Evolutionary conservation across 495 filamentous ascomycete species (phyloP).

Genomic region (Xylaria scruposa): DNA sequence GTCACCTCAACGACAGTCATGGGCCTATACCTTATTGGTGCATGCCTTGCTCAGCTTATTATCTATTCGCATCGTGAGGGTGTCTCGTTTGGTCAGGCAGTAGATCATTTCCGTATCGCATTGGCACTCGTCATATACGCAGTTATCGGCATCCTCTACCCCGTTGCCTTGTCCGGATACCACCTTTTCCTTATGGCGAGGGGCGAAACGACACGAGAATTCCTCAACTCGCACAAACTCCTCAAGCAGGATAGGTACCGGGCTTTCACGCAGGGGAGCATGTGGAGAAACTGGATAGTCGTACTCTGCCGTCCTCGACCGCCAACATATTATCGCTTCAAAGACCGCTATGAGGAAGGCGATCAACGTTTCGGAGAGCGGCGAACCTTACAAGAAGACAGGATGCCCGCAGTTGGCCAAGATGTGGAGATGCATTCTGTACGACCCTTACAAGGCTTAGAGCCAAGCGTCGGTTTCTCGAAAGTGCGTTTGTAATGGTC

Average conservation of each 20-base stretch:
- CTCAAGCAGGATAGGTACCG: slow-evolving; percentile 87
- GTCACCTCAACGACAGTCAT: slow-evolving; percentile 78
- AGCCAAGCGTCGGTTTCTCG: slow-evolving; percentile 6
- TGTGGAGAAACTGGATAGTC: slow-evolving; percentile 78
- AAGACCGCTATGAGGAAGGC: slow-evolving; percentile 74
- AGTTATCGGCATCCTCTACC: slow-evolving; percentile 76
- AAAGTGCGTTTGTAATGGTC: background rate
- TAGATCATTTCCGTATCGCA: slow-evolving; percentile 74
- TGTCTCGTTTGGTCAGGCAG: slow-evolving; percentile 69
- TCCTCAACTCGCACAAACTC: slow-evolving; percentile 95
- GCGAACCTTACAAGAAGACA: slow-evolving; percentile 28
- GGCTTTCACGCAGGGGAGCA: slow-evolving; percentile 82
- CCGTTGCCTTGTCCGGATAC: slow-evolving; percentile 81
- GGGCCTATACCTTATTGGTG: slow-evolving; percentile 74
- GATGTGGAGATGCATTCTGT: slow-evolving; percentile 57
- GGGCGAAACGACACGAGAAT: slow-evolving; percentile 95
- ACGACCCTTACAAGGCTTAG: slow-evolving; percentile 45
- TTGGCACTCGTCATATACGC: slow-evolving; percentile 91
- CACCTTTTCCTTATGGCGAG: slow-evolving; percentile 88
- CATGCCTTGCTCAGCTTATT: slow-evolving; percentile 79
- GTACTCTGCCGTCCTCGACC: slow-evolving; percentile 84
- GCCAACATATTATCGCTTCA: slow-evolving; percentile 91
- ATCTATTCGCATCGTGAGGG: slow-evolving; percentile 67
- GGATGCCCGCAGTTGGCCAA: slow-evolving; percentile 25
- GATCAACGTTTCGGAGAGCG: slow-evolving; percentile 77